Conservation (phyloP, 805 yeast genomes). For the Scheffersomyces ergatensis region DNA sequence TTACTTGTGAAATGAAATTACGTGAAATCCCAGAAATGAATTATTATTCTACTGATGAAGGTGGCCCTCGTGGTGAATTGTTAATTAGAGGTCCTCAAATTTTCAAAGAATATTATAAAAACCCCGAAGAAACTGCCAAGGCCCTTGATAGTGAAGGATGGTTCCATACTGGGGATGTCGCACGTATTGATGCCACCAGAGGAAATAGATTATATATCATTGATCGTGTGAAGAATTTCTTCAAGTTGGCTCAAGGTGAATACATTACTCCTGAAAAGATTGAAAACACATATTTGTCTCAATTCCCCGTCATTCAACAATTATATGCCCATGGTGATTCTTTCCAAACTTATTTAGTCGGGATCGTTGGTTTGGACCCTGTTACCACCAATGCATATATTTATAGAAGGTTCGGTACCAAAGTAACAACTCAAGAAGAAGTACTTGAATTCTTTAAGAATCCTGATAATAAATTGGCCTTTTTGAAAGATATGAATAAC, state of each 20-base stretch:
- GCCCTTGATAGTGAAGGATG: constrained; percentile 49
- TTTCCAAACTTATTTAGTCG: constrained; percentile 24
- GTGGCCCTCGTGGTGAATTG: constrained; percentile 50
- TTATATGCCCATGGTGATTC: constrained; percentile 34
- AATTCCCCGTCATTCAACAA: constrained; percentile 26
- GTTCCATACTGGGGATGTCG: constrained; percentile 59
- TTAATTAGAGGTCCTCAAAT: constrained; percentile 57
- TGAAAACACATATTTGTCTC: constrained; percentile 30
- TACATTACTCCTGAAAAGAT: constrained; percentile 42
- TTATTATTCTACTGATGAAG: constrained; percentile 32
- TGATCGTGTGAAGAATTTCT: constrained; percentile 47
- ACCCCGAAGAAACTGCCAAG: constrained; percentile 46
- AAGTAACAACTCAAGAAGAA: constrained; percentile 10
- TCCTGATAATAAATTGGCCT: constrained; percentile 15
- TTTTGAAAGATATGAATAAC: constrained; percentile 22
- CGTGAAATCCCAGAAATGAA: constrained; percentile 65
- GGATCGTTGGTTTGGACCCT: constrained; percentile 25
- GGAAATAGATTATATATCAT: constrained; percentile 42
- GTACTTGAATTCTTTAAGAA: constrained; percentile 21
- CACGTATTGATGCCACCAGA: constrained; percentile 15
- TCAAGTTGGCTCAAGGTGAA: constrained; percentile 44
- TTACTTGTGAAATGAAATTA: constrained; percentile 51
- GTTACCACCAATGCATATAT: constrained; percentile 15
- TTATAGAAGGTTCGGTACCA: constrained; percentile 10
- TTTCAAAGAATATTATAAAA: constrained; percentile 49